Base-by-base conservation (phyloP, 345 rosid species). In the Melaleuca alternifolia region DNA sequence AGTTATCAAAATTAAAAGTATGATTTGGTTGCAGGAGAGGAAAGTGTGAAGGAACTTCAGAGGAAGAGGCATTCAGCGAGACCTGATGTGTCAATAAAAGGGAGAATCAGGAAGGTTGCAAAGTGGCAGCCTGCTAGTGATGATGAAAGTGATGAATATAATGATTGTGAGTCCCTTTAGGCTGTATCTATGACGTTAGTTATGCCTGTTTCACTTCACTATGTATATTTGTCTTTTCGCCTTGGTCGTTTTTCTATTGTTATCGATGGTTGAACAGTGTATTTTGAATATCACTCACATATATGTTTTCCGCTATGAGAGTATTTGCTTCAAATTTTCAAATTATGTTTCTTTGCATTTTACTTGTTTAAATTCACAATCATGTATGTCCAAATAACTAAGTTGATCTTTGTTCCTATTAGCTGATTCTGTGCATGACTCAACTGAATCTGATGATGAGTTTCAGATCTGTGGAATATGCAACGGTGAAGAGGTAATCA, bases 401-500 rank as follows among this genome's bases (percentile, higher is more conserved):
- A 65, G 75, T 11, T 65, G 83, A 21, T 81, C 37, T 84, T 59
- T 90, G 57, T 85, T 87, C 61, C 84, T 88, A 91, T 93, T 94
- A 97, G 99, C 93, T 89, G 99, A 94, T 75, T 94, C 99, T 90
- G 94, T 88, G 21, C 92, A 89, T 37, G 98, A 94, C 79, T 95
- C 99, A 86, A 87, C 92, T 83, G 99, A 95, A 91, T 97, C 99
- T 53, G 98, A 96, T 93, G 99, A 97, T 41, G 99, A 97, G 93
- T 97, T 96, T 94, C 99, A 96, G 92, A 96, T 97, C 82, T 97
- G 99, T 89, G 96, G 92, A 89, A 93, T 97, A 85, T 97, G 99
- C 96, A 97, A 92, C 86, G 85, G 88, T 86, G 99, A 97, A 92
- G 98, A 93, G 98, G 99, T 97, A 93, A 88, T 82, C 51, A 76